A percentile compares a stretch with the other conserved stretches of the same genome.
Conservation (phyloP, 1,139 yeast genomes). For the Saccharomyces pastorianus region DNA sequence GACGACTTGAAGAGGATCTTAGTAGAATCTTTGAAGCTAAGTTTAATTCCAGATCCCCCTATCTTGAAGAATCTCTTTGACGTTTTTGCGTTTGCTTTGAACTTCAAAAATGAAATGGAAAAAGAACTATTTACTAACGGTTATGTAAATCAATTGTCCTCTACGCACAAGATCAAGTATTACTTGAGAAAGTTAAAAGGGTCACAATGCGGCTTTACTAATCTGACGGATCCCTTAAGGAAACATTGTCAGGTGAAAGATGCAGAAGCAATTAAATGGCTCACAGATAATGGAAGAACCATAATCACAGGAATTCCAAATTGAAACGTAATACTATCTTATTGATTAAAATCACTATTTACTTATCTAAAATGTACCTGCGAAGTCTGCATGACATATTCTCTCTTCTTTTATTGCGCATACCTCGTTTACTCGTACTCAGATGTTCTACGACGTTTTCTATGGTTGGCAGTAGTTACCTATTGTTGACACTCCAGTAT, state of each 20-base stretch:
- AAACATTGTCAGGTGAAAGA: conserved; percentile 13
- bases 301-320: conserved; percentile 13
- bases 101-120: conserved; percentile 24
- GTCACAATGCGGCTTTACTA: conserved; percentile 27
- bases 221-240: conserved; percentile 29
- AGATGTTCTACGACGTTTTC: background rate
- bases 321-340: background rate
- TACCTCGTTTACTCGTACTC: background rate
- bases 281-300: conserved; percentile 1
- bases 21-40: conserved; percentile 34
- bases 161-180: conserved; percentile 32
- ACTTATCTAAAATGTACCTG: background rate
- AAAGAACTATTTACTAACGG: conserved; percentile 17
- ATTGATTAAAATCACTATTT: background rate
- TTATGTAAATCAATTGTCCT: conserved; percentile 6
- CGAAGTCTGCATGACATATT: background rate
- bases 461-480: background rate
- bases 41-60: conserved; percentile 38
- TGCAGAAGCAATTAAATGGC: conserved; percentile 2
- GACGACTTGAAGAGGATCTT: conserved; percentile 33
- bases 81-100: conserved; percentile 21
- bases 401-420: background rate
- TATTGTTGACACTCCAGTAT: background rate
- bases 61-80: conserved; percentile 27
- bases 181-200: conserved; percentile 43